These are phyloP conservation scores for Aegilops sharonensis DNA, from an alignment of 176 grass and related monocot genomes.

Conservation along the genomic window DNA sequence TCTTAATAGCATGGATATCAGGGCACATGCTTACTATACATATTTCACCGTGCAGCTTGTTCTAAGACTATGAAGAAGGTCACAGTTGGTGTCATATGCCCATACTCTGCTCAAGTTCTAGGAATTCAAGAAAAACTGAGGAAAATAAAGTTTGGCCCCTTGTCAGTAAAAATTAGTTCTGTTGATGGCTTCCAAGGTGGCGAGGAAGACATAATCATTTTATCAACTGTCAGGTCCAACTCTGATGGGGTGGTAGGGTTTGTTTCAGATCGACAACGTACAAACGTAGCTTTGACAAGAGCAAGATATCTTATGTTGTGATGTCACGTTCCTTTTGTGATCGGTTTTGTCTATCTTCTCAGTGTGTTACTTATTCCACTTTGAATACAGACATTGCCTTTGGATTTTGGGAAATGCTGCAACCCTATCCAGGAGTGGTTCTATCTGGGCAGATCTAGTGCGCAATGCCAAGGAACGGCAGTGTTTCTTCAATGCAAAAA, in stretches of 20 bases:
- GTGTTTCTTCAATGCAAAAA: slow-evolving; percentile 55
- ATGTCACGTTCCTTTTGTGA: slow-evolving; percentile 6
- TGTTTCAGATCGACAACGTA: slow-evolving; percentile 52
- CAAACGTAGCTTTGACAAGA: slow-evolving; percentile 63
- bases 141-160: slow-evolving; percentile 11
- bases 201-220: slow-evolving; percentile 76
- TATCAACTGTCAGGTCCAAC: slow-evolving; percentile 67
- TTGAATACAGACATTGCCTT: slow-evolving; percentile 52
- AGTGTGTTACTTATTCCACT: not conserved
- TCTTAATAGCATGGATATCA: slow-evolving; percentile 5
- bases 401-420: slow-evolving; percentile 57
- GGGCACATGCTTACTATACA: not conserved
- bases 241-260: slow-evolving; percentile 53
- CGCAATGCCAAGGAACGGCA: slow-evolving; percentile 35
- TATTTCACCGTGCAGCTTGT: slow-evolving; percentile 39
- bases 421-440: slow-evolving; percentile 39
- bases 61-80: slow-evolving; percentile 33
- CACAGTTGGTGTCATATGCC: slow-evolving; percentile 76
- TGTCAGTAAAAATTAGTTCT: slow-evolving; percentile 58
- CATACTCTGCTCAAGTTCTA: slow-evolving; percentile 66
- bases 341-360: not conserved
- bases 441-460: slow-evolving; percentile 50
- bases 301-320: slow-evolving; percentile 46
- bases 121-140: slow-evolving; percentile 42
- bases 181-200: slow-evolving; percentile 81